Evolutionary conservation across 192 early-diverging fungal species (phyloP).

Genomic region (Rhizophagus clarus): DNA sequence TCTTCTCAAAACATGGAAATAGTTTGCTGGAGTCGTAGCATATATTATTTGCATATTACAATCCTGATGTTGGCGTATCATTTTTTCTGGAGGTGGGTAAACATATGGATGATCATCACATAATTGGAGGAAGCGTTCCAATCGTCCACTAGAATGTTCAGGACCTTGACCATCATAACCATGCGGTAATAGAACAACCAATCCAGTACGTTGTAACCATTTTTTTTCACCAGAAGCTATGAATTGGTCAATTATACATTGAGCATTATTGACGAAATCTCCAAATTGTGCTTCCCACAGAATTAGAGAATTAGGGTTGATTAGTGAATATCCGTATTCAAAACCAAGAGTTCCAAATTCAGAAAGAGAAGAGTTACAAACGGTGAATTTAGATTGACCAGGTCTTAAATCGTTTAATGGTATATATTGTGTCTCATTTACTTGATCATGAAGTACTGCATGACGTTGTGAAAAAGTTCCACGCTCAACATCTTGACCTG

Average conservation of each 20-base stretch:
- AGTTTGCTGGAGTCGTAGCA: conserved; percentile 96
- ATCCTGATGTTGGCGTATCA: conserved; percentile 94
- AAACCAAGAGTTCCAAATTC: conserved; percentile 96
- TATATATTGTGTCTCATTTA: conserved; percentile 78
- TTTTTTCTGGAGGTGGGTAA: conserved; percentile 75
- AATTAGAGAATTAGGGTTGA: conserved; percentile 90
- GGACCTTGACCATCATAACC: conserved; percentile 99
- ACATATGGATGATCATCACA: conserved; percentile 92
- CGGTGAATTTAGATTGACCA: conserved; percentile 85
- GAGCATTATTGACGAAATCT: conserved; percentile 96
- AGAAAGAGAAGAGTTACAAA: conserved; percentile 93
- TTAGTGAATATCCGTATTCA: conserved; percentile 96
- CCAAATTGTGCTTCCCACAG: conserved; percentile 99
- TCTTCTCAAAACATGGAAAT: conserved; percentile 93
- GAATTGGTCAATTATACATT: conserved; percentile 98
- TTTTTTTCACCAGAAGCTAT: conserved; percentile 95
- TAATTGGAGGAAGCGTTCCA: conserved; percentile 96
- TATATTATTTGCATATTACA: conserved; percentile 98
- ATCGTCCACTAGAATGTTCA: conserved; percentile 94
- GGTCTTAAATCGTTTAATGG: conserved; percentile 86
- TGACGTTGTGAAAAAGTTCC: conserved; percentile 99
- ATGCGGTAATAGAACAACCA: conserved; percentile 89
- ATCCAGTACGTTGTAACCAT: conserved; percentile 64
- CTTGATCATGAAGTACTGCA: conserved; percentile 94
- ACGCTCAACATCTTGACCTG: conserved; percentile 98